phyloP scores from a whole-genome alignment of 1,139 yeast genomes.

The Hyphopichia fennica region DNA sequence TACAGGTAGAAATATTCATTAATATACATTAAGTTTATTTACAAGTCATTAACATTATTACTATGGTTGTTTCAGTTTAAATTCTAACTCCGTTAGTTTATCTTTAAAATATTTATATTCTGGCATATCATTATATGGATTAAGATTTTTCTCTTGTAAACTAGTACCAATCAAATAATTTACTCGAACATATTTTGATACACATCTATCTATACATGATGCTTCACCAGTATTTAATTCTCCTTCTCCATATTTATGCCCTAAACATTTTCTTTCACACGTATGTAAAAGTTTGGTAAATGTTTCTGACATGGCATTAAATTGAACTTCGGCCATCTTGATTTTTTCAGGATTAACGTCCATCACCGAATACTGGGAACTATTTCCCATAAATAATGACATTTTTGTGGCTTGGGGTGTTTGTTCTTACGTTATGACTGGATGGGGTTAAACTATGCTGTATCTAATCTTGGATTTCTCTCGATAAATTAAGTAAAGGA shows the following conservation, averaged over 20 bases:
- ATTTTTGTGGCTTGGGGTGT: slow-evolving; percentile 25
- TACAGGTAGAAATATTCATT: too few species aligned
- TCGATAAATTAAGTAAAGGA: neutral
- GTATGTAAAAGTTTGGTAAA: slow-evolving; percentile 58
- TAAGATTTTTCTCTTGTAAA: slow-evolving; percentile 30
- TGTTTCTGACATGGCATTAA: slow-evolving; percentile 67
- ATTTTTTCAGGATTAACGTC: slow-evolving; percentile 66
- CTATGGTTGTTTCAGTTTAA: too few species aligned
- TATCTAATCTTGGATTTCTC: too few species aligned
- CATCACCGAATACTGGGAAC: slow-evolving; percentile 42
- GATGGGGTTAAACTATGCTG: too few species aligned
- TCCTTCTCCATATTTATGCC: slow-evolving; percentile 71
- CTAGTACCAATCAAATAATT: slow-evolving; percentile 59
- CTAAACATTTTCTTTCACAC: slow-evolving; percentile 73
- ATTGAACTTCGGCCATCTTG: slow-evolving; percentile 72
- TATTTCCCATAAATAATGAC: slow-evolving; percentile 61
- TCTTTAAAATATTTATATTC: slow-evolving; percentile 33
- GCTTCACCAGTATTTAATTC: slow-evolving; percentile 79
- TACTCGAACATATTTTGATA: slow-evolving; percentile 66
- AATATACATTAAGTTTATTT: neutral
- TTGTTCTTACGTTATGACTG: too few species aligned
- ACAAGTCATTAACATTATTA: neutral
- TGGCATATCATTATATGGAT: slow-evolving; percentile 37
- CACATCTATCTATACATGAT: slow-evolving; percentile 77
- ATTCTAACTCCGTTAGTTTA: slow-evolving; percentile 4